Base-by-base conservation (phyloP, 208 protist genomes). In the Lotmaria passim region DNA sequence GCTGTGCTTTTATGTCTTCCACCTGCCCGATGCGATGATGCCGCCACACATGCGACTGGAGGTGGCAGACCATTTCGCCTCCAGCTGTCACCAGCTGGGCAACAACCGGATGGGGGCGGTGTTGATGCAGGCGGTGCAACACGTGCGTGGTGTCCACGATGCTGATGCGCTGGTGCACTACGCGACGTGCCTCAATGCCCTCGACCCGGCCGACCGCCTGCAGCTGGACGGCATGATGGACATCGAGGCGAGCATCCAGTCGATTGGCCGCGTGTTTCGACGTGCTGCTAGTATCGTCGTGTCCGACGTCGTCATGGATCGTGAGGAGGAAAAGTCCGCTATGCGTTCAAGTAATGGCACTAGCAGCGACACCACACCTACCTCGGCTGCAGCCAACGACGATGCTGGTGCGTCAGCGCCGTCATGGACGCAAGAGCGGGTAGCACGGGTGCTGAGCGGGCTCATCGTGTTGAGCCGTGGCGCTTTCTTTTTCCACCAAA, bases 401-500 rank as follows among this genome's bases (percentile, higher is more conserved):
- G n/a, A n/a, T 41, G 36, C 12, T 7, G 7, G 10, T 41, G 36
- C 36, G 14, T 1, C 46, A 6, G 15, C 30, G 41, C 1, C 66
- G 23, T 61, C 17, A 24, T 70, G 69, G 66, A 53, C 61, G 47
- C 66, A 36, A 7, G 61, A 53, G 21, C 51, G 75, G 11, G 6
- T 75, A 21, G 50, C 58, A 10, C 51, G 50, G 19, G 82, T 80
- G 38, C 73, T 90, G 28, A 90, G 76, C 56, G 74, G 74, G n/a
- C 80, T 91, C 51, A 90, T 91, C 50, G 81, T 79, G 58, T 79
- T 94, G 17, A 94, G 83, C 71, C 85, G 89, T 15, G 89, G 85
- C 62, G 89, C 86, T 41, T 94, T 92, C 64, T 94, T 91, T 66
- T 94, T 88, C 60, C 85, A 91, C 26, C 80, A 86, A 59, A 78